These are phyloP conservation scores for Scheffersomyces titani DNA, from an alignment of 1,139 yeast genomes.

Conservation along the genomic window DNA sequence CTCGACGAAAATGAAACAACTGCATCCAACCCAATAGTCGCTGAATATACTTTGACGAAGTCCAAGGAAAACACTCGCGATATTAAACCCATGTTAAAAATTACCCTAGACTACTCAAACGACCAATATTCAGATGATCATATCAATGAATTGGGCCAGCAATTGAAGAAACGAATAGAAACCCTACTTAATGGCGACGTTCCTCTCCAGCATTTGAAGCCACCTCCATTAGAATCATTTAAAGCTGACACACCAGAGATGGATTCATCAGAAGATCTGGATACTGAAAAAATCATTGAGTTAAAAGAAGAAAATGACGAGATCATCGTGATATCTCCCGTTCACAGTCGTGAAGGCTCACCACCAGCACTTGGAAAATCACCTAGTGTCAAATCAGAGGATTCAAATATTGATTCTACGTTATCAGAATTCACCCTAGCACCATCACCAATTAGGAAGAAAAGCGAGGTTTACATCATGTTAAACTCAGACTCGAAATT, in stretches of 20 bases:
- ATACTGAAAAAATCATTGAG: slow-evolving; percentile 18
- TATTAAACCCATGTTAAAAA: slow-evolving; percentile 40
- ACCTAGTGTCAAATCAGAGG: background rate
- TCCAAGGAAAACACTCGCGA: slow-evolving; percentile 16
- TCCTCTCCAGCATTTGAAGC: background rate
- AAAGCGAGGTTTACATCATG: slow-evolving; percentile 37
- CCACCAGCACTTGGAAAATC: slow-evolving; percentile 6
- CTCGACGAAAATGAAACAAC: slow-evolving; percentile 32
- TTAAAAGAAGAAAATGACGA: slow-evolving; percentile 19
- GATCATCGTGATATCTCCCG: slow-evolving; percentile 20
- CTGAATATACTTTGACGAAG: slow-evolving; percentile 43
- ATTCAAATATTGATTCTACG: background rate
- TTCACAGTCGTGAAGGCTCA: slow-evolving; percentile 10
- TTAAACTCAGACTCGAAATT: slow-evolving; percentile 51
- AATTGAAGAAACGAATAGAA: slow-evolving; percentile 35
- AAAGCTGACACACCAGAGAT: slow-evolving; percentile 1
- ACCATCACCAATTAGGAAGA: slow-evolving; percentile 6
- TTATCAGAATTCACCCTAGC: background rate
- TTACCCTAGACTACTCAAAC: slow-evolving; percentile 36
- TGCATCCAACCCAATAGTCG: slow-evolving; percentile 43
- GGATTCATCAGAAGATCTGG: slow-evolving; percentile 1
- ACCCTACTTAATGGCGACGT: slow-evolving; percentile 20
- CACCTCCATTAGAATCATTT: slow-evolving; percentile 7
- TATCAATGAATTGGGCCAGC: slow-evolving; percentile 32
- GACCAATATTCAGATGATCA: slow-evolving; percentile 37